These are phyloP conservation scores for Eragrostis curvula DNA, from an alignment of 176 grass and related monocot genomes.

Conservation along the genomic window DNA sequence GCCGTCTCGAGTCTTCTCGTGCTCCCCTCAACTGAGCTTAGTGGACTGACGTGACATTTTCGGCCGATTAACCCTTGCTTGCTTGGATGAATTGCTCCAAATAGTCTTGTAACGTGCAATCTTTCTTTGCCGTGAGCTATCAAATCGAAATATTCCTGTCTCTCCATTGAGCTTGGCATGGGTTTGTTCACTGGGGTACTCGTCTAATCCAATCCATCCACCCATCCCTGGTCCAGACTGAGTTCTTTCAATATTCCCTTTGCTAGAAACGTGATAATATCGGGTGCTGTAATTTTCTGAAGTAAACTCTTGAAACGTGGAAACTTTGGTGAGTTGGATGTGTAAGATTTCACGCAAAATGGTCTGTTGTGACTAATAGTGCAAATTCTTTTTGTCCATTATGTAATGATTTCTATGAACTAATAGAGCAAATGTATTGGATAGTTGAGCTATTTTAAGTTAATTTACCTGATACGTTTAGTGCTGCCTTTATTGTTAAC, in stretches of 20 bases:
- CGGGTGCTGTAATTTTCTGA: not conserved
- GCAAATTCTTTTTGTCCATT: not conserved
- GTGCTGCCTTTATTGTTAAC: not conserved
- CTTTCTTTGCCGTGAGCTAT: not conserved
- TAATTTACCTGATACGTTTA: not conserved
- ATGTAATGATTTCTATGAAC: not conserved
- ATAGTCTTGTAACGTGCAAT: not conserved
- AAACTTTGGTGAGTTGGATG: not conserved
- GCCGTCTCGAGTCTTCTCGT: not conserved
- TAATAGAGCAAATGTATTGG: not conserved
- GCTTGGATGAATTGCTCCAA: not conserved
- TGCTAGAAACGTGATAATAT: not conserved
- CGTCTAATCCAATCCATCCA: not conserved
- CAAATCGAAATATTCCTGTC: not conserved
- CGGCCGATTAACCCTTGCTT: not conserved
- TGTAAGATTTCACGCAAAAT: not conserved
- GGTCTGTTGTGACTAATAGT: not conserved
- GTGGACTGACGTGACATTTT: not conserved
- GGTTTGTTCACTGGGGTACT: not conserved
- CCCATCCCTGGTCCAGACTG: not conserved
- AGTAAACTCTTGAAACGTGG: constrained; percentile 4
- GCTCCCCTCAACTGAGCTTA: not conserved
- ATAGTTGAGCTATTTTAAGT: not conserved
- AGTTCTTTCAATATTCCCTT: not conserved
- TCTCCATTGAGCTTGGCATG: no score